A percentile compares a stretch with the other conserved stretches of the same genome.
phyloP scores from a whole-genome alignment of 495 filamentous ascomycete species.

The Trichocladium antarcticum region DNA sequence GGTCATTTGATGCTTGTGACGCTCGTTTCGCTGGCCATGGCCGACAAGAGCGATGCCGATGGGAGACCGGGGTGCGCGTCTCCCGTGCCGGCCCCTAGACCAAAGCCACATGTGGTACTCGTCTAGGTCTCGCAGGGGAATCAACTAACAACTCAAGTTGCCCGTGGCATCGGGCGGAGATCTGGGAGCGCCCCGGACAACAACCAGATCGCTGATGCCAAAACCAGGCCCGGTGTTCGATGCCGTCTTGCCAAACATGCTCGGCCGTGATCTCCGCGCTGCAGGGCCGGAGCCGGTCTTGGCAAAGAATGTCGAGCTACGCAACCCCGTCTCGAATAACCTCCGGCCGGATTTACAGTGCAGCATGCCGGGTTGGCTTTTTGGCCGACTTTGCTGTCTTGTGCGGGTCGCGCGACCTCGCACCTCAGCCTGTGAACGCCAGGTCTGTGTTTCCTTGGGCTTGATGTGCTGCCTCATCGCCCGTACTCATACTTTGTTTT shows the following conservation, averaged over 20 bases:
- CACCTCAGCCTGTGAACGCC: slow-evolving; percentile 5
- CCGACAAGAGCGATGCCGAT: too few species aligned
- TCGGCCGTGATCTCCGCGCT: slow-evolving; percentile 27
- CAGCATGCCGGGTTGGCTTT: slow-evolving; percentile 22
- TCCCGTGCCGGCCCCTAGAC: too few species aligned
- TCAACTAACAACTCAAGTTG: slow-evolving; percentile 8
- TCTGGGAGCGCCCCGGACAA: slow-evolving; percentile 11
- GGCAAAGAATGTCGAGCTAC: slow-evolving; percentile 18
- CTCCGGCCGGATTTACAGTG: slow-evolving; percentile 22
- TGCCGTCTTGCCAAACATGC: slow-evolving; percentile 28
- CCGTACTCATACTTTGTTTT: not conserved
- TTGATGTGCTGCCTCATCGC: not conserved
- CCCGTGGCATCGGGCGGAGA: slow-evolving; percentile 7
- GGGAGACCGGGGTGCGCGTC: too few species aligned
- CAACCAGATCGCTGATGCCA: slow-evolving; percentile 22
- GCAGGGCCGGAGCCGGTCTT: slow-evolving; percentile 18
- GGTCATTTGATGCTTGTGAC: too few species aligned
- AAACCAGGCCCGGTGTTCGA: slow-evolving; percentile 25
- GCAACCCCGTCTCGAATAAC: slow-evolving; percentile 2
- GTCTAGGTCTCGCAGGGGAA: too few species aligned
- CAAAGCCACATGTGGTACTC: too few species aligned
- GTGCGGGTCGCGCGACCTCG: slow-evolving; percentile 4
- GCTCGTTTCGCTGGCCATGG: too few species aligned
- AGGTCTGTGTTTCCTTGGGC: not conserved
- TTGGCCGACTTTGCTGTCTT: slow-evolving; percentile 5